These are phyloP conservation scores for Metschnikowia baotianmanensis DNA, from an alignment of 805 yeast genomes.

Conservation along the genomic window DNA sequence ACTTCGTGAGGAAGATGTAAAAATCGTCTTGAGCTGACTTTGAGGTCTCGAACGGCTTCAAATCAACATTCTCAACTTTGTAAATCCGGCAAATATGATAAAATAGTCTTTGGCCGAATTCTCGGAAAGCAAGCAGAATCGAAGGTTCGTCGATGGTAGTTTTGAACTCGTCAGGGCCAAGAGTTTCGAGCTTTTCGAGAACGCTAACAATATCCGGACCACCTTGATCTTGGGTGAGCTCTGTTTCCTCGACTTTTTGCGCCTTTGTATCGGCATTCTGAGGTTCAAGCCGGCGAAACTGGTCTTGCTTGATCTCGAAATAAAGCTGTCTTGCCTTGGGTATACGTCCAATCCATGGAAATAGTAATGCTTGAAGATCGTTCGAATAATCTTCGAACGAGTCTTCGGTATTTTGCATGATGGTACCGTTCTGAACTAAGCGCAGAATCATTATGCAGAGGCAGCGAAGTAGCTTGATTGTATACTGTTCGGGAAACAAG, in stretches of 20 bases:
- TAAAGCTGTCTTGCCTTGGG: slow-evolving; percentile 64
- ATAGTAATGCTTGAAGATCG: slow-evolving; percentile 57
- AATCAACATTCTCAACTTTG: slow-evolving; percentile 7
- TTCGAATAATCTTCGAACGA: slow-evolving; percentile 50
- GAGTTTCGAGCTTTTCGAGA: slow-evolving; percentile 8
- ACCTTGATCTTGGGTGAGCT: neutral
- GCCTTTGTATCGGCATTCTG: neutral
- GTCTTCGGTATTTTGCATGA: slow-evolving; percentile 33
- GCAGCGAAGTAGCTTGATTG: slow-evolving; percentile 46
- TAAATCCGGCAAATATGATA: slow-evolving; percentile 12
- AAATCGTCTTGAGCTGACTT: slow-evolving; percentile 20
- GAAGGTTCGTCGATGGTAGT: slow-evolving; percentile 8
- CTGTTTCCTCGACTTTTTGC: neutral
- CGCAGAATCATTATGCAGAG: slow-evolving; percentile 63
- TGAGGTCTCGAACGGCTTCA: slow-evolving; percentile 7
- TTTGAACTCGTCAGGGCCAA: too few relatives aligned
- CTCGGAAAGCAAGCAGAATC: slow-evolving; percentile 8
- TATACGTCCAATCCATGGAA: slow-evolving; percentile 61
- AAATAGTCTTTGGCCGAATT: slow-evolving; percentile 12
- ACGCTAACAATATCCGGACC: slow-evolving; percentile 6
- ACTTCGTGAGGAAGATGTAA: slow-evolving; percentile 25
- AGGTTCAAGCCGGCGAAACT: slow-evolving; percentile 7
- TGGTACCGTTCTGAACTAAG: slow-evolving; percentile 44
- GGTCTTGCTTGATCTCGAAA: slow-evolving; percentile 31
- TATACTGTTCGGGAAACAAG: slow-evolving; percentile 15